Evolutionary conservation across 208 protist species (phyloP), one percentile per base, ranked within the genome.

Genomic region (Porcisia deanei): DNA sequence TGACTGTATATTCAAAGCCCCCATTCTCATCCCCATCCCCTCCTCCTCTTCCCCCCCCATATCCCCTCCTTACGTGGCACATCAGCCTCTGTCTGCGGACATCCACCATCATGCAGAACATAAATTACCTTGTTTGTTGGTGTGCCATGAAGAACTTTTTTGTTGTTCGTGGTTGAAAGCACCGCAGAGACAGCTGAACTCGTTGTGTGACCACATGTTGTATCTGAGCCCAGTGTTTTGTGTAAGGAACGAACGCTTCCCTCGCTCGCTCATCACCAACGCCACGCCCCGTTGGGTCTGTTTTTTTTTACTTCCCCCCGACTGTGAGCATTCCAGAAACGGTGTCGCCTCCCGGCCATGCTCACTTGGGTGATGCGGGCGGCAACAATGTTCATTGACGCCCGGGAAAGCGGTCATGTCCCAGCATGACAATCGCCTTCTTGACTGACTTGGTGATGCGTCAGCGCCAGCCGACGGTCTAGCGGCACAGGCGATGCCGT

Each of bases 401-500:
- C 82, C 82, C 30, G 73, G 76, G 70, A 85, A 78, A 53, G 77
- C 61, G 7, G 69, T 82, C 30, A 77, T 85, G 25, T 83, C 83
- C 55, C 63, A 71, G 47, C 80, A 85, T 61, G 77, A 63, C 9
- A 82, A 85, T 70, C 55, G 71, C 52, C 37, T 76, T 14, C 54
- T 77, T 0, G 73, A 82, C 52, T 79, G 73, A 45, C 55, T 67
- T 7, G 47, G 54, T 12, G 81, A 86, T 59, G 78, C 73, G 41
- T 76, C 82, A 12, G 63, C 85, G 2, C 82, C 78, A 25, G 81
- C 86, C 34, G 79, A 78, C 18, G 64, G 72, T 1, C 43, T 89
- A 55, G 84, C 85, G 85, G 72, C 82, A 43, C 78, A 86, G 76
- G 76, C 85, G 41, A 89, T 89, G 85, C 59, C 86, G 34, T 81